phyloP scores from a whole-genome alignment of 768 basidiomycete genomes.

The Hypsizygus marmoreus region DNA sequence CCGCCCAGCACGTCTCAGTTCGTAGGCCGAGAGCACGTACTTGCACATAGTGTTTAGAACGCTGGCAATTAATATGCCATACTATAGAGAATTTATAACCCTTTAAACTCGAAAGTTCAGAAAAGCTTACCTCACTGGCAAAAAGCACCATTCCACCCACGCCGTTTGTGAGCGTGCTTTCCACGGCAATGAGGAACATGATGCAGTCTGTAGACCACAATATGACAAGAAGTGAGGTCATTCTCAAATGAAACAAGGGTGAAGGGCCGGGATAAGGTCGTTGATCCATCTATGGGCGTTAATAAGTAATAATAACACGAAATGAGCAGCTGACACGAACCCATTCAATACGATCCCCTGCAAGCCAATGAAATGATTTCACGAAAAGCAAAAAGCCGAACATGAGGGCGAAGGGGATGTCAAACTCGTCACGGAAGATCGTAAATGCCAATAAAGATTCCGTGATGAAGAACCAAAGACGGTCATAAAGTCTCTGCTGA shows the following conservation, averaged over 20 bases:
- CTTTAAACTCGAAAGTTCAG: constrained; percentile 15
- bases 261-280: constrained; percentile 84
- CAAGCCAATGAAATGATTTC: constrained; percentile 98
- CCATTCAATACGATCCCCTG: constrained; percentile 95
- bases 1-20: constrained; percentile 75
- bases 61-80: constrained; percentile 85
- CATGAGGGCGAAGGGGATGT: constrained; percentile 89
- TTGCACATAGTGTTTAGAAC: constrained; percentile 77
- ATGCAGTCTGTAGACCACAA: constrained; percentile 74
- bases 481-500: constrained; percentile 86
- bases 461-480: constrained; percentile 97
- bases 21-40: constrained; percentile 80
- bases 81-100: too few relatives aligned
- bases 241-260: constrained; percentile 81
- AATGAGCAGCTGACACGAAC: constrained; percentile 40
- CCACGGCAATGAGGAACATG: constrained; percentile 80
- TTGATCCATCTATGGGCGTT: constrained; percentile 88
- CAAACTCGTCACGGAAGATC: constrained; percentile 95
- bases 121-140: constrained; percentile 77
- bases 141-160: constrained; percentile 94
- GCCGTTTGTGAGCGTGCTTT: constrained; percentile 76
- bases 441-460: constrained; percentile 96
- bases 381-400: constrained; percentile 93
- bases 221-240: constrained; percentile 71
- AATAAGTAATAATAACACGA: constrained; percentile 10